Conservation (phyloP, 2,329 filamentous ascomycete genomes). For the Xylariaceae sp. region DNA sequence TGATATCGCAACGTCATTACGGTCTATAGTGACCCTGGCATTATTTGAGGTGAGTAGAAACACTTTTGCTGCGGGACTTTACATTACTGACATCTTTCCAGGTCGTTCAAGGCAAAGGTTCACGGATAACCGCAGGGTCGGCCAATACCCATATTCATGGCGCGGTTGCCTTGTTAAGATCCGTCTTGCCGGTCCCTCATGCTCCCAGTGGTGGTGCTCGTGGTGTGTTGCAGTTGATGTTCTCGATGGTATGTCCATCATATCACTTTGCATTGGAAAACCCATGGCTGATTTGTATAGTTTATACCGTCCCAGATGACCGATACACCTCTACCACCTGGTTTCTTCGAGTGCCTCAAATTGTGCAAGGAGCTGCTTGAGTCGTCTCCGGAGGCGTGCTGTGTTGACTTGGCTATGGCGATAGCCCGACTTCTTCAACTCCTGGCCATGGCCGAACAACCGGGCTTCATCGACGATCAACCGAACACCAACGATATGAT, state of each 20-base stretch:
- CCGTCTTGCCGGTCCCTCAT: slow-evolving; percentile 35
- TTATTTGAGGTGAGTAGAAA: slow-evolving; percentile 50
- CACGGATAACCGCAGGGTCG: slow-evolving; percentile 40
- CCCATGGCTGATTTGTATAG: slow-evolving; percentile 24
- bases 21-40: slow-evolving; percentile 53
- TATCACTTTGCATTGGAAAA: background rate
- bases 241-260: slow-evolving; percentile 44
- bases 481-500: slow-evolving; percentile 31
- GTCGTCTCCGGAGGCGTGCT: slow-evolving; percentile 31
- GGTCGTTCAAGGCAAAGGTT: slow-evolving; percentile 40
- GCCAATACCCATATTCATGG: slow-evolving; percentile 58
- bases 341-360: slow-evolving; percentile 40
- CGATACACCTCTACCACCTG: slow-evolving; percentile 34
- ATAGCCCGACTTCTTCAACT: slow-evolving; percentile 38
- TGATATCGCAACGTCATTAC: slow-evolving; percentile 35
- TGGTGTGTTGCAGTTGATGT: slow-evolving; percentile 51
- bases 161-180: slow-evolving; percentile 53
- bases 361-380: slow-evolving; percentile 31
- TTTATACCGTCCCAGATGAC: slow-evolving; percentile 41
- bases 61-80: slow-evolving; percentile 12
- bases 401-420: slow-evolving; percentile 36
- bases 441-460: slow-evolving; percentile 30
- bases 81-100: slow-evolving; percentile 16
- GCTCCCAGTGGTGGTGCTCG: slow-evolving; percentile 41
- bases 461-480: slow-evolving; percentile 33